phyloP scores from a whole-genome alignment of 768 basidiomycete species.

The Cystobasidium ongulense region DNA sequence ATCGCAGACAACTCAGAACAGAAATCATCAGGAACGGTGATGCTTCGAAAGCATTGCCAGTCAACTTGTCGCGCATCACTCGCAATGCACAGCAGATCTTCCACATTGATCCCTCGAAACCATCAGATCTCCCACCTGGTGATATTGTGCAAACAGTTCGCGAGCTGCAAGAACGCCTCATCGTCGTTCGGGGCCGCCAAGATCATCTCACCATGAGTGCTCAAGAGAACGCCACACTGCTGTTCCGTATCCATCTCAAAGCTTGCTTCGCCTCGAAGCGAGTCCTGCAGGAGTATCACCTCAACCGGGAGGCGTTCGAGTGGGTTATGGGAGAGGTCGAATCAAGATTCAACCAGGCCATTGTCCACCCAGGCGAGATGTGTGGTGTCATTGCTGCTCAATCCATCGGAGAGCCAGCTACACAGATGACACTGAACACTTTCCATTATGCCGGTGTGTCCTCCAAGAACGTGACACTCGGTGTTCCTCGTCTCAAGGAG shows the following conservation, averaged over 20 bases:
- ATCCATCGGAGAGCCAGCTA: constrained; percentile 98
- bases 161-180: constrained; percentile 63
- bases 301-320: constrained; percentile 88
- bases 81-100: constrained; percentile 95
- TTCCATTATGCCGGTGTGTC: constrained; percentile 99
- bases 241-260: constrained; percentile 87
- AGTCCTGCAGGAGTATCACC: constrained; percentile 76
- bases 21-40: constrained; percentile 76
- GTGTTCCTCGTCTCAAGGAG: constrained; percentile 97
- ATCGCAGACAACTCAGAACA: constrained; percentile 66
- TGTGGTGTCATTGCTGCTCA: constrained; percentile 96
- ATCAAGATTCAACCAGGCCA: constrained; percentile 84
- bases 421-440: constrained; percentile 98
- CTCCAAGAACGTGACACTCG: constrained; percentile 98
- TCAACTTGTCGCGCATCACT: constrained; percentile 88
- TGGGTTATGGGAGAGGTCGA: constrained; percentile 97
- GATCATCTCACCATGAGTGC: constrained; percentile 58
- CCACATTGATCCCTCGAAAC: constrained; percentile 88
- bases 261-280: constrained; percentile 77
- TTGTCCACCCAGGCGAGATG: constrained; percentile 95
- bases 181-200: constrained; percentile 83
- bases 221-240: constrained; percentile 79
- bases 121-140: constrained; percentile 78
- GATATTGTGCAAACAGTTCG: constrained; percentile 75
- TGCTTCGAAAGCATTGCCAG: constrained; percentile 79